These are phyloP conservation scores for Anthracocystis walkeri DNA, from an alignment of 1,284 basidiomycete genomes.

Conservation along the genomic window DNA sequence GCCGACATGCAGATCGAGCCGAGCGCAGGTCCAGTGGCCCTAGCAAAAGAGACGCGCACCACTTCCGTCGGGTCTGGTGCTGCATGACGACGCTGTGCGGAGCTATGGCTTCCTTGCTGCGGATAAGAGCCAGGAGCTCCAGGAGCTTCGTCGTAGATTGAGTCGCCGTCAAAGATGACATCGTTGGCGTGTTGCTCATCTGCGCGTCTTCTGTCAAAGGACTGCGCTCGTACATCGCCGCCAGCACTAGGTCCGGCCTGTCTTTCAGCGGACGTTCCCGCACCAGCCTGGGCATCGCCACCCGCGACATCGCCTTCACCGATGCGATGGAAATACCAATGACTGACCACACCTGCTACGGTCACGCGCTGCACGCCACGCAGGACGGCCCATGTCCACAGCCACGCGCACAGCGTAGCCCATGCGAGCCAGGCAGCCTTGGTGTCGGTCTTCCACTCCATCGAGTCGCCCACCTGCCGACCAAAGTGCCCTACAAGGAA, in stretches of 20 bases:
- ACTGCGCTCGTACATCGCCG: constrained; percentile 8
- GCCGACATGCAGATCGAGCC: constrained; percentile 83
- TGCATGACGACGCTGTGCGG: constrained; percentile 19
- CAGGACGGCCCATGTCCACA: constrained; percentile 91
- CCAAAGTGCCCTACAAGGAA: constrained; percentile 70
- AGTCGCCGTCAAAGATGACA: constrained; percentile 35
- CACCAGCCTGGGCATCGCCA: constrained; percentile 10
- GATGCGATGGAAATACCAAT: constrained; percentile 83
- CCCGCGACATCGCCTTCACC: constrained; percentile 18
- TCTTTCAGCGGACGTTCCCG: constrained; percentile 9
- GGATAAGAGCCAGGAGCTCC: constrained; percentile 39
- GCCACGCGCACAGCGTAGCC: constrained; percentile 78
- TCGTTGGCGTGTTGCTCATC: constrained; percentile 34
- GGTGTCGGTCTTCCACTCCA: constrained; percentile 80
- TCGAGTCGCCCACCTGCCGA: constrained; percentile 43
- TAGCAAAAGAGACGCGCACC: constrained; percentile 81
- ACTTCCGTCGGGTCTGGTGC: constrained; percentile 71
- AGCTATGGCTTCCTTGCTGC: constrained; percentile 4
- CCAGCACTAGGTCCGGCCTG: constrained; percentile 1
- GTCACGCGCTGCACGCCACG: constrained; percentile 83
- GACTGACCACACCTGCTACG: constrained; percentile 84
- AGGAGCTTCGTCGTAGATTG: constrained; percentile 43
- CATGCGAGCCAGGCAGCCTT: constrained; percentile 86
- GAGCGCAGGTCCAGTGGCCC: constrained; percentile 82
- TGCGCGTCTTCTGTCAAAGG: constrained; percentile 39